Percentiles rank a stretch among this genome's conserved stretches.
phyloP scores from a whole-genome alignment of 768 basidiomycete species.

The Trametes cingulata region DNA sequence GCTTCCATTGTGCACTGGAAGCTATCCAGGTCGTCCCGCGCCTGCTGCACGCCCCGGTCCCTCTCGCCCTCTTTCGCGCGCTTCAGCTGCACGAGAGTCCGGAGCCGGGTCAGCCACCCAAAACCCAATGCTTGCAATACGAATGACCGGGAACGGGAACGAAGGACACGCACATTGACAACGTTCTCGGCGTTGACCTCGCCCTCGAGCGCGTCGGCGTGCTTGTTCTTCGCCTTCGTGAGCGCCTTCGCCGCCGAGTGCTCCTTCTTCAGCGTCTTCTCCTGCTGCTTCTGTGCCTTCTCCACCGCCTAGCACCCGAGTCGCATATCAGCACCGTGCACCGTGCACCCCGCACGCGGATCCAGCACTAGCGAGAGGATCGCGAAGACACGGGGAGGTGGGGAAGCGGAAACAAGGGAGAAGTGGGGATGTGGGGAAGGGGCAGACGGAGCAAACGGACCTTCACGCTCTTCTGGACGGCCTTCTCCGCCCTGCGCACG shows the following conservation, averaged over 20 bases:
- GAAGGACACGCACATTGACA: background rate
- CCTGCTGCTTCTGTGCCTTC: constrained; percentile 11
- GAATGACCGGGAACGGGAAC: background rate
- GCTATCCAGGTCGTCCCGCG: constrained; percentile 9
- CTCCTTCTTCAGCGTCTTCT: constrained; percentile 13
- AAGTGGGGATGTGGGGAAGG: too few species aligned
- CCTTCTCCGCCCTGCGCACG: constrained; percentile 20
- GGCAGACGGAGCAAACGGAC: background rate
- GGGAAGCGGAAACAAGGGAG: too few species aligned
- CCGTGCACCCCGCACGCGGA: too few species aligned
- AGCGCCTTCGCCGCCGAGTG: constrained; percentile 11
- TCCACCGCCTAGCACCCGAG: constrained; percentile 9
- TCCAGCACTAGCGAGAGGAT: background rate
- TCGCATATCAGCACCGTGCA: too few species aligned
- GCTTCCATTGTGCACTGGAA: constrained; percentile 3
- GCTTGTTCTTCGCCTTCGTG: constrained; percentile 12
- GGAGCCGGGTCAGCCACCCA: too few species aligned
- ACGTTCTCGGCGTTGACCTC: constrained; percentile 2
- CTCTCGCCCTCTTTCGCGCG: constrained; percentile 7
- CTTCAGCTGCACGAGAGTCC: background rate
- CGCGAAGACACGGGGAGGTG: too few species aligned
- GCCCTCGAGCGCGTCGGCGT: constrained; percentile 6
- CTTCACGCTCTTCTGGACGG: constrained; percentile 19
- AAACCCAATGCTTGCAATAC: background rate
- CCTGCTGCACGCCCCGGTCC: background rate